Evolutionary conservation across 495 filamentous ascomycete genomes (phyloP), one percentile per base, ranked within the genome.

Genomic region (Daldinia loculata): DNA sequence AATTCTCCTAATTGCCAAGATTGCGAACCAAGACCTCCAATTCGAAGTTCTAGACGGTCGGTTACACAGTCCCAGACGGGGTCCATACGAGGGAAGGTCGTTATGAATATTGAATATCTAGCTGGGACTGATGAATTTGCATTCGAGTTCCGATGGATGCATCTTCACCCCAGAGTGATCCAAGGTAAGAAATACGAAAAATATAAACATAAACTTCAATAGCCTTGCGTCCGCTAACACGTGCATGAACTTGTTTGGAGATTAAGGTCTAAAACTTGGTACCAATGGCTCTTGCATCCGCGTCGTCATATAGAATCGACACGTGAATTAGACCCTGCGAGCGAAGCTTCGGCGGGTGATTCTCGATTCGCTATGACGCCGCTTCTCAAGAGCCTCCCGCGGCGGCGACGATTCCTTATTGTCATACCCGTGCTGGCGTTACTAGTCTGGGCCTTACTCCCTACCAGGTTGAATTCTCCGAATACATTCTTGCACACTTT

Each of bases 401-500:
- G 82, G 30, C 72, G 75, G 43, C 76, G 77, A 24, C 77, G 81
- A 11, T 70, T 80, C 12, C 61, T 82, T 19, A 38, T 81, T 29
- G 38, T 77, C 26, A 66, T 76, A 50, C 34, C 66, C 36, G 30
- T 78, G 14, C 2, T 76, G n/a, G 63, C 79, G 2, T 24, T 80
- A 22, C 71, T 74, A 50, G 41, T 78, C 71, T 70, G 65, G 69
- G 58, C 78, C 32, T 38, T 80, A 5, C 66, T 77, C 36, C 67
- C 80, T 30, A 66, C 74, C 27, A 70, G 69, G 48, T 70, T 74
- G 38, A 74, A 77, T 76, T 77, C 74, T 76, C 77, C 61, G 67
- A 76, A 11, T 56, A 72, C 36, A 15, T 38, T 64, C 34, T 64
- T 77, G 2, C 22, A 57, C 24, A 41, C 63, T 26, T 38, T 71